Evolutionary conservation across 1,284 basidiomycete species (phyloP).

Genomic region (Baeospora myosura): DNA sequence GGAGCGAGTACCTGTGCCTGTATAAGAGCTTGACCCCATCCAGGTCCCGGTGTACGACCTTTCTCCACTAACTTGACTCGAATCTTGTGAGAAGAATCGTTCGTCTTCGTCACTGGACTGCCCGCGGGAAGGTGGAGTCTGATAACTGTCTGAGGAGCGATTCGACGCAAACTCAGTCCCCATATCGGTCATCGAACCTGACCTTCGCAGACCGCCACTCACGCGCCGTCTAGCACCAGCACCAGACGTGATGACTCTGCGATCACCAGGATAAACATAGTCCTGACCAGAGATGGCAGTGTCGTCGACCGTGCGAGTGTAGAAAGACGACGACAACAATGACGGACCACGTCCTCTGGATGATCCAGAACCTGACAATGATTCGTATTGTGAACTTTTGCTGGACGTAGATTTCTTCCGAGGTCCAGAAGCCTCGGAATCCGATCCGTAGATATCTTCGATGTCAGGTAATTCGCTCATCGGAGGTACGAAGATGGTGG

Average conservation of each 20-base stretch:
- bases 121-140: background rate
- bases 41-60: slow-evolving; percentile 22
- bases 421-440: slow-evolving; percentile 12
- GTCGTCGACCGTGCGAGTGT: slow-evolving; percentile 62
- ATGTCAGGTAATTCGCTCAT: slow-evolving; percentile 55
- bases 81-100: slow-evolving; percentile 47
- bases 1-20: slow-evolving; percentile 18
- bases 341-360: slow-evolving; percentile 23
- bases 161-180: slow-evolving; percentile 53
- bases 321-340: slow-evolving; percentile 50
- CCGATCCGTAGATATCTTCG: slow-evolving; percentile 32
- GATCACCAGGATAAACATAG: slow-evolving; percentile 62
- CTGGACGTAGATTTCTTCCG: slow-evolving; percentile 21
- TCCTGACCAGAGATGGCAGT: slow-evolving; percentile 52
- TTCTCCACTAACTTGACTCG: background rate
- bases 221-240: slow-evolving; percentile 39
- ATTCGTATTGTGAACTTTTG: slow-evolving; percentile 23
- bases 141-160: slow-evolving; percentile 4
- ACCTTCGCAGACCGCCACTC: slow-evolving; percentile 45
- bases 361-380: slow-evolving; percentile 14
- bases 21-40: slow-evolving; percentile 21
- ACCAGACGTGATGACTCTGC: slow-evolving; percentile 48
- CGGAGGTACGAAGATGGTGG: slow-evolving; percentile 67
- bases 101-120: slow-evolving; percentile 31
- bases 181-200: slow-evolving; percentile 70